Evolutionary conservation across 306 rosid species (phyloP), one percentile per base, ranked within the genome.

Genomic region (Prunus mongolica): DNA sequence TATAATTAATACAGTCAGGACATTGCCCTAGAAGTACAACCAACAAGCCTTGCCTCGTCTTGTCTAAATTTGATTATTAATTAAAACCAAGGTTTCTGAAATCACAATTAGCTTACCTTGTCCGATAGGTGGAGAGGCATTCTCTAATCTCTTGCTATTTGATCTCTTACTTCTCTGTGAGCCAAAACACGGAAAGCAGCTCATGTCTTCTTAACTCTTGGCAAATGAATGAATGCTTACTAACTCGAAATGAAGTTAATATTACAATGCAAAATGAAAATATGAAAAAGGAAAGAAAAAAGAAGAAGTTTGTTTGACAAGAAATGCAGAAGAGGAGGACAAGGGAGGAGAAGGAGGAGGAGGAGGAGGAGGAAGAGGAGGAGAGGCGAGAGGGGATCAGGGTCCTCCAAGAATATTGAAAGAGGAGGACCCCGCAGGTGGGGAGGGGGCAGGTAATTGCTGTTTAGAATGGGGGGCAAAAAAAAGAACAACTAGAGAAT

Each of bases 181-280:
- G 14, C 72, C 55, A 67, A 94, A 94, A 77, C 98, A 94, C 20
- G 94, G 94, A 82, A 94, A 90, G 82, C 98, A 94, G 65, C 78
- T 88, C 98, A 94, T 90, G 47, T 79, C 67, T 76, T 61, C 55
- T 4, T 13, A 65, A 65, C 18, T 12, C 44, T 16, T 44, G 27
- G 45, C 12, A 52, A 50, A 25, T 19, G 8, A 61, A 50, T 7
- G 11, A 70, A 61, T 19, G 49, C 61, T 27, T 56, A 15, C 8
- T 12, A 25, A 12, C 38, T 13, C n/a, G 15, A 11, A 71, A 6
- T 28, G 25, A 8, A 51, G n/a, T 4, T 14, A 44, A 24, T 24
- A 44, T 28, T 14, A 41, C 76, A 44, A 24, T 20, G 67, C 76
- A 61, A 44, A 24, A 27, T 61, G 34, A 61, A 27, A 32, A 19